Conservation (phyloP, 2,329 filamentous ascomycete species). For the Xylariaceae sp. region DNA sequence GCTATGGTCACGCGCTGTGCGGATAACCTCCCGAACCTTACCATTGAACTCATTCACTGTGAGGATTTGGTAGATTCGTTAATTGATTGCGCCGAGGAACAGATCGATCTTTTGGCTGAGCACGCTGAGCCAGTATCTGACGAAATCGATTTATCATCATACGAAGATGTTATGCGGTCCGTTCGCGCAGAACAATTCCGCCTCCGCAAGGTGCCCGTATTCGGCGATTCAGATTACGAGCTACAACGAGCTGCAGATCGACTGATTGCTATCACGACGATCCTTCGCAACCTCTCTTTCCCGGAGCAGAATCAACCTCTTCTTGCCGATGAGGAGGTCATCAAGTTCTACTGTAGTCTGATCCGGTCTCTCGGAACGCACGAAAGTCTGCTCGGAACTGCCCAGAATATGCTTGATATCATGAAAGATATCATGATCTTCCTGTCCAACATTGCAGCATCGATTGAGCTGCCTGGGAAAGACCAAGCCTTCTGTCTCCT, state of each 20-base stretch:
- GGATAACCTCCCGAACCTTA: conserved; percentile 57
- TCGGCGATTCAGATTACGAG: conserved; percentile 73
- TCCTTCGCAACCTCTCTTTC: conserved; percentile 89
- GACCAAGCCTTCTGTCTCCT: conserved; percentile 84
- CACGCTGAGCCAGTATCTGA: conserved; percentile 82
- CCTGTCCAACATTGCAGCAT: conserved; percentile 80
- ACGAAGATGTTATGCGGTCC: conserved; percentile 81
- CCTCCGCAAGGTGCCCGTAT: conserved; percentile 65
- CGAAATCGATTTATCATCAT: conserved; percentile 73
- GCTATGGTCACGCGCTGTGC: conserved; percentile 60
- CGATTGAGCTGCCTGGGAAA: conserved; percentile 73
- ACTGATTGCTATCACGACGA: conserved; percentile 84
- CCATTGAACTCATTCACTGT: conserved; percentile 64
- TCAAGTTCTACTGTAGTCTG: conserved; percentile 77
- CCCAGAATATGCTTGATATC: conserved; percentile 85
- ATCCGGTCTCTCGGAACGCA: conserved; percentile 86
- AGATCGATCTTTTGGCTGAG: conserved; percentile 78
- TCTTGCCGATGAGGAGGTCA: conserved; percentile 69
- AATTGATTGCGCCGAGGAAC: conserved; percentile 85
- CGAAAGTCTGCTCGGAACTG: conserved; percentile 75
- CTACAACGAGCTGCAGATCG: conserved; percentile 82
- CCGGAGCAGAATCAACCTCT: conserved; percentile 64
- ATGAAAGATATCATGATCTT: conserved; percentile 93
- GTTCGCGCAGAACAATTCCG: conserved; percentile 68
- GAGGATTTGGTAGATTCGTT: conserved; percentile 86